Evolutionary conservation across 2,329 filamentous ascomycete genomes (phyloP), one percentile per base, ranked within the genome.

Genomic region (Fusarium sacchari): DNA sequence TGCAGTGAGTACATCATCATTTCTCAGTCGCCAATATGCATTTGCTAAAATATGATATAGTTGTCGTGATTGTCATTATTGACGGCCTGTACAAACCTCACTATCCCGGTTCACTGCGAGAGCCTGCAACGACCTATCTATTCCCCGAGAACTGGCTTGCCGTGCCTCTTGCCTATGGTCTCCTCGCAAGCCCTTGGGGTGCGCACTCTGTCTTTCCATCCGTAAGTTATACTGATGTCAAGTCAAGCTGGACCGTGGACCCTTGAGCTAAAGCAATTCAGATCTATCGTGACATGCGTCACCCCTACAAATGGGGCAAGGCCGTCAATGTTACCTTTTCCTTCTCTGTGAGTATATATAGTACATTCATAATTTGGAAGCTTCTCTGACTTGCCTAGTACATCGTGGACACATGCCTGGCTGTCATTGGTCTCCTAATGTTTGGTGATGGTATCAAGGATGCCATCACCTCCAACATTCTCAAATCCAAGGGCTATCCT

Each of bases 401-500:
- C 80, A 79, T 94, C 26, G 88, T 98, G 18, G 96, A 98, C 81
- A 87, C 92, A 32, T 88, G 91, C 50, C 95, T 97, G 80, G 95
- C 94, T 32, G 88, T 96, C 49, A 89, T 93, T 17, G 96, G 96
- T 43, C 89, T 96, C 65, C 87, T 98, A 73, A 98, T 99, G 96
- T 99, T 98, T 81, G 96, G 96, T 69, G 93, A 97, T 75, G 88
- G 85, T n/a, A 94, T 97, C 60, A 89, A 88, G 64, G 95, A 97
- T 72, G 94, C 97, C 81, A 92, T 98, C 80, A 98, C 96, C 0
- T 92, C 93, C 78, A 98, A 97, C 83, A 92, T 99, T 68, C 89
- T 98, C 73, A 86, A 88, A 59, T 92, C 90, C 2, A 82, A 87
- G 11, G 92, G 92, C 60, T 98, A 97, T 80, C 94, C 96, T 2